phyloP scores from a whole-genome alignment of 495 filamentous ascomycete genomes.

The Neurospora sp. region DNA sequence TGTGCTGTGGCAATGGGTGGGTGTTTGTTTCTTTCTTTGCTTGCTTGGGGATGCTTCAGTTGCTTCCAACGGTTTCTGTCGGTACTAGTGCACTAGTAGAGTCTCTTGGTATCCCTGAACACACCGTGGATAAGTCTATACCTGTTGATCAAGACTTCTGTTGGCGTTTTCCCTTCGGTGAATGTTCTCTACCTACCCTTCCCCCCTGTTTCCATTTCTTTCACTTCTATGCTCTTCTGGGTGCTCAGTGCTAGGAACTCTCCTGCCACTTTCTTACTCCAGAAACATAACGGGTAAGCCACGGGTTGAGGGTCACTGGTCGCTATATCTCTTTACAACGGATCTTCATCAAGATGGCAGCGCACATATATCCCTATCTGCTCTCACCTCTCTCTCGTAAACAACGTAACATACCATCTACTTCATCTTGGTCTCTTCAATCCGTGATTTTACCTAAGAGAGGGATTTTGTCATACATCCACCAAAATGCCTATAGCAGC shows the following conservation, averaged over 20 bases:
- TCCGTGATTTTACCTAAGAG: neutral
- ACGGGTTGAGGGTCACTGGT: neutral
- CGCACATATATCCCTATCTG: neutral
- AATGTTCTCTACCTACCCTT: neutral
- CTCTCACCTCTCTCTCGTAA: neutral
- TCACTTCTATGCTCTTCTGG: neutral
- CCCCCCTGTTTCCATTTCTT: neutral
- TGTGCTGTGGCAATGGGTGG: neutral
- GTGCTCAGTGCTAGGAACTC: neutral
- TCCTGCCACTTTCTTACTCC: neutral
- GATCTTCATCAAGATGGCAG: neutral
- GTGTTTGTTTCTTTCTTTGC: no score
- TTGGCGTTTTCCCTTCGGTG: neutral
- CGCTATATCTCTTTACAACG: neutral
- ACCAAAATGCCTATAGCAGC: neutral
- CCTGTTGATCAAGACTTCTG: neutral
- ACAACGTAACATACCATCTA: neutral
- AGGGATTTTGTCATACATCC: neutral
- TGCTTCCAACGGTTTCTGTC: neutral
- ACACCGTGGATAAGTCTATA: neutral
- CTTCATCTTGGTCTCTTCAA: neutral
- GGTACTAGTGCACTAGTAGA: neutral
- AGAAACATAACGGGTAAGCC: neutral
- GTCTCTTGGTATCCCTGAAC: neutral
- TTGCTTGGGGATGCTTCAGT: neutral